phyloP scores from a whole-genome alignment of 768 basidiomycete species.

The Macrolepiota fuliginosa region DNA sequence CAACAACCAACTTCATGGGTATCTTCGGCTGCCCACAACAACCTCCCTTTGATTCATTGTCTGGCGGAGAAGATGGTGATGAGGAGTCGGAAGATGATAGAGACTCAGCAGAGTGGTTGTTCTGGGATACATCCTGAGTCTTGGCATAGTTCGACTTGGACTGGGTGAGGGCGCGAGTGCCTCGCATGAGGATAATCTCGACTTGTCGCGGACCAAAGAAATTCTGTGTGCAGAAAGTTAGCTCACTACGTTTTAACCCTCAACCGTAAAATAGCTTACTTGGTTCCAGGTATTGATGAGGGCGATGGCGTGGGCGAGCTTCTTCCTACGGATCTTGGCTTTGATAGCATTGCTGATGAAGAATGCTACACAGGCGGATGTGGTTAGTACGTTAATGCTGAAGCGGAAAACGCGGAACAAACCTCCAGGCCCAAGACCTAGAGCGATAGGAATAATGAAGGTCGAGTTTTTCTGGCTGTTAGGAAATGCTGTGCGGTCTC shows the following conservation, averaged over 20 bases:
- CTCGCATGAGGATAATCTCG: constrained; percentile 11
- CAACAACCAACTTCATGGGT: neutral
- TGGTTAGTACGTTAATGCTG: neutral
- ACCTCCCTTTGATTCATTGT: neutral
- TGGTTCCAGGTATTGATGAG: constrained; percentile 11
- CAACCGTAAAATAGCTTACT: neutral
- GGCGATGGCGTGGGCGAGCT: neutral
- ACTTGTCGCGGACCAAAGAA: constrained; percentile 5
- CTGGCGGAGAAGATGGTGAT: neutral
- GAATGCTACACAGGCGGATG: neutral
- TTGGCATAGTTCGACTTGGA: neutral
- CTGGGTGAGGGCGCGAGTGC: neutral
- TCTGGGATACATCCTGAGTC: neutral
- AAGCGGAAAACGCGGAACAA: neutral
- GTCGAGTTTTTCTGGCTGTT: neutral
- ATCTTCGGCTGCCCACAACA: neutral
- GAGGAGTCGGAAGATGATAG: neutral
- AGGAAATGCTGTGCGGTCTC: neutral
- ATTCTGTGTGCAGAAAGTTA: neutral
- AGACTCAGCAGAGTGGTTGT: neutral
- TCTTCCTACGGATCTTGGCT: neutral
- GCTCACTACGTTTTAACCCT: neutral
- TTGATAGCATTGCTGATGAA: neutral
- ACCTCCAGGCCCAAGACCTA: constrained; percentile 4
- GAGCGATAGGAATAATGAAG: neutral